Evolutionary conservation across 305 asterid genomes (phyloP), one percentile per base, ranked within the genome.

Genomic region (Rubia peregrina): DNA sequence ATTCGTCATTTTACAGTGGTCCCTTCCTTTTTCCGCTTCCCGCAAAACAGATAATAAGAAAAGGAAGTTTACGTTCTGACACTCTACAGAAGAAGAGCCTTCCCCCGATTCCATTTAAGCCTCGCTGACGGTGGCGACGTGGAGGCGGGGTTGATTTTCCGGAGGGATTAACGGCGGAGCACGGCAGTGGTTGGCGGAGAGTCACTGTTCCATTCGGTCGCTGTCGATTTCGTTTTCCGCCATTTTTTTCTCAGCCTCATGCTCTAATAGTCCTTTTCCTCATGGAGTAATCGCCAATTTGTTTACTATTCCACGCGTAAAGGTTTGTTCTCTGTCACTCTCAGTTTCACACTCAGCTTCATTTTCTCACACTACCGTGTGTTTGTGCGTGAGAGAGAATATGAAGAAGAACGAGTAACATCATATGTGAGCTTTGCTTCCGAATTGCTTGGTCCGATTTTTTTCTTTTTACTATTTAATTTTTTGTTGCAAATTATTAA

Each of bases 271-370:
- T 30, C 33, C 33, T 30, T 59, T 61, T 65, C 42, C 19, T 41
- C 46, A 72, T 77, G 11, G 43, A 59, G 44, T 65, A 61, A 63
- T 66, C 13, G 44, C 9, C 43, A 36, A 40, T 10, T 30, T 75
- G 49, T 61, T 73, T 76, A 41, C 76, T 65, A 69, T 76, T 67
- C 75, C 71, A 75, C 70, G 83, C 74, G 79, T 76, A 73, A 80
- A 76, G 86, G 61, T 68, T 78, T 70, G 71, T 75, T 71, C 73
- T 71, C 69, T 36, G 33, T 49, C 63, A 4, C 8, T 42, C 60
- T 74, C 75, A 48, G 21, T 16, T 60, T 65, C 74, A 68, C 70
- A 36, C 69, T 41, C 26, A 16, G n/a, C 61, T 7, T 5, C 11
- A 2, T 5, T 42, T 62, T 24, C 36, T 49, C 48, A n/a, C 6